Conservation (phyloP, 1,139 yeast genomes). For the Nadsonia starkeyi-henricii region DNA sequence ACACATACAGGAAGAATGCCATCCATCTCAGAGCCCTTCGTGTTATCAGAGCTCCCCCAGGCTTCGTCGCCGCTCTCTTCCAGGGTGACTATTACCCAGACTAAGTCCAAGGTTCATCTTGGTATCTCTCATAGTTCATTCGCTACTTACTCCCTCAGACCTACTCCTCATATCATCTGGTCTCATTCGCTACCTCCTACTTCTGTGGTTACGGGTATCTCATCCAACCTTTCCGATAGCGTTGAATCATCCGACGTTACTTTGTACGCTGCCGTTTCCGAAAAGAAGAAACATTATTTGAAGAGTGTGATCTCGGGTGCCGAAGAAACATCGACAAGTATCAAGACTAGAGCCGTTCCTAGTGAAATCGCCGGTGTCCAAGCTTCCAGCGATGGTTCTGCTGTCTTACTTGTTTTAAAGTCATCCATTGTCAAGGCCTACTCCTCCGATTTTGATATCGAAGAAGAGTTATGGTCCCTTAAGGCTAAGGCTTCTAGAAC, state of each 20-base stretch:
- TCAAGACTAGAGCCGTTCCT: conserved; percentile 7
- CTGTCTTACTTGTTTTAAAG: conserved; percentile 11
- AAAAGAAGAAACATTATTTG: conserved; percentile 17
- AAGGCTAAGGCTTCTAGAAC: conserved; percentile 12
- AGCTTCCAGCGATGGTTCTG: conserved; percentile 8
- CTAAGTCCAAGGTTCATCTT: conserved; percentile 24
- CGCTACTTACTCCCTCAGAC: conserved; percentile 56
- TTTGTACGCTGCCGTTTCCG: conserved; percentile 16
- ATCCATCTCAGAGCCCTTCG: conserved; percentile 21
- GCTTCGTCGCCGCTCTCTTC: conserved; percentile 11
- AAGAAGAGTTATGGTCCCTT: conserved; percentile 11
- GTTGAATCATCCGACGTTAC: conserved; percentile 2
- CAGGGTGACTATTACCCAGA: conserved; percentile 10
- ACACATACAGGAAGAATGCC: conserved; percentile 18
- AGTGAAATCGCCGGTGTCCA: conserved; percentile 10
- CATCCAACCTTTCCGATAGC: not conserved
- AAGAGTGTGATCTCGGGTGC: conserved; percentile 10
- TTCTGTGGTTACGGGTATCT: conserved; percentile 28
- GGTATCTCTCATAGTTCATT: conserved; percentile 71
- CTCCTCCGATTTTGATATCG: conserved; percentile 6
- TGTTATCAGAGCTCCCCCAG: conserved; percentile 20
- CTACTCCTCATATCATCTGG: conserved; percentile 71
- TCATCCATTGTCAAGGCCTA: conserved; percentile 13
- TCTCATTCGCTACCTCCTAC: conserved; percentile 58
- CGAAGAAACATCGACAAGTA: conserved; percentile 7